Percentiles rank a stretch among this genome's conserved stretches.
Evolutionary conservation across 164 flowering plant species (phyloP).

Genomic region (Tetracentron sinense): DNA sequence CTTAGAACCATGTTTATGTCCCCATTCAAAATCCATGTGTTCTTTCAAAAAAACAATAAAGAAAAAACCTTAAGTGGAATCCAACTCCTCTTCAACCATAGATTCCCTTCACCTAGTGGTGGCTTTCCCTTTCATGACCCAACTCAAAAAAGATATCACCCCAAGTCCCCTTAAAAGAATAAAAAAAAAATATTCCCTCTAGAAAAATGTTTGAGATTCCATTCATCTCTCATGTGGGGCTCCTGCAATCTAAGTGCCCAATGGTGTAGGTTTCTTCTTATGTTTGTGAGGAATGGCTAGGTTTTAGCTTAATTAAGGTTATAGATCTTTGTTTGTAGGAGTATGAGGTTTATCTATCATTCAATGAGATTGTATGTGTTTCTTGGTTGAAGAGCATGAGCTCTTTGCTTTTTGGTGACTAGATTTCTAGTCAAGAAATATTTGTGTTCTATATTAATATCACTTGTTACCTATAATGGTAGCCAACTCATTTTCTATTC

Average conservation of each 20-base stretch:
- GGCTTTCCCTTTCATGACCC: constrained; percentile 58
- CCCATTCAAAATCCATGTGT: constrained; percentile 40
- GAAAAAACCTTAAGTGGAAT: constrained; percentile 50
- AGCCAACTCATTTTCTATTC: neutral
- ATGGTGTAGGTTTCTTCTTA: constrained; percentile 17
- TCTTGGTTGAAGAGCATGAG: constrained; percentile 1
- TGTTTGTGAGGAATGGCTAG: constrained; percentile 25
- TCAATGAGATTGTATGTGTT: neutral
- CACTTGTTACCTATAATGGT: neutral
- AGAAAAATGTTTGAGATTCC: constrained; percentile 9
- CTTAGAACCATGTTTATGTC: constrained; percentile 50
- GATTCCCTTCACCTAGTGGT: constrained; percentile 25
- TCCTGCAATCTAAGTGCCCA: constrained; percentile 38
- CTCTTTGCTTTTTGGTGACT: neutral
- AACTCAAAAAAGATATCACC: constrained; percentile 22
- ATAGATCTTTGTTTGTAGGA: constrained; percentile 6
- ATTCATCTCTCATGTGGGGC: constrained; percentile 24
- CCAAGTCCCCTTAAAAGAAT: constrained; percentile 1
- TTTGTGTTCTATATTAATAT: neutral
- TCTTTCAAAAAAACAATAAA: constrained; percentile 51
- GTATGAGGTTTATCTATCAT: constrained; percentile 1
- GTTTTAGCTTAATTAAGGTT: too few species aligned
- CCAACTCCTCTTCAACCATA: constrained; percentile 77
- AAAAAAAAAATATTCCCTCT: neutral
- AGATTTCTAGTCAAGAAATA: neutral